Percentiles rank a stretch among this genome's conserved stretches.
Evolutionary conservation across 331 rosid genomes (phyloP).

Genomic region (Malus hybrid): DNA sequence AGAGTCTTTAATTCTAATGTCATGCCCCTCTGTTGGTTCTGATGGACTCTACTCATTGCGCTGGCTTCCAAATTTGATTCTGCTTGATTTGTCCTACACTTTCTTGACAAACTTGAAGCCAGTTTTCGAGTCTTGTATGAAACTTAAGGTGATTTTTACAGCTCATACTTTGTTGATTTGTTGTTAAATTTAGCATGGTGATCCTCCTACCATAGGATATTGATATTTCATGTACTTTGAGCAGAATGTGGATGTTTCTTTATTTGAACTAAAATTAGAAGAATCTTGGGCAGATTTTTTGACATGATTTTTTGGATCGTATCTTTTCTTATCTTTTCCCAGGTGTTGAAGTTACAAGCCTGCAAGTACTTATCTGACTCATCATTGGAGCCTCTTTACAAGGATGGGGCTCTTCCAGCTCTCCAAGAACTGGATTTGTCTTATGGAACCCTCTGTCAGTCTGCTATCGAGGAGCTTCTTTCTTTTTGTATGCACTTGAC

Average conservation of each 20-base stretch:
- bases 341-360: conserved; percentile 95
- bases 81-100: conserved; percentile 92
- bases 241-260: not conserved
- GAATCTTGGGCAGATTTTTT: not conserved
- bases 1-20: conserved; percentile 86
- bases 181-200: not conserved
- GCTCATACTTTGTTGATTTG: not conserved
- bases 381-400: conserved; percentile 96
- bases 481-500: conserved; percentile 85
- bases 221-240: not conserved
- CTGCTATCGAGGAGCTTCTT: conserved; percentile 96
- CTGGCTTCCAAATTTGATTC: conserved; percentile 53
- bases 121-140: conserved; percentile 75
- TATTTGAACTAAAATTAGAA: not conserved
- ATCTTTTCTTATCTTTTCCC: conserved; percentile 13
- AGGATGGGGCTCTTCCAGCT: conserved; percentile 82
- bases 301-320: not conserved
- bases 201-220: not conserved
- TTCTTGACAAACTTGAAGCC: conserved; percentile 78
- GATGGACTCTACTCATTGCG: conserved; percentile 70
- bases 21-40: conserved; percentile 82
- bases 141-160: conserved; percentile 57
- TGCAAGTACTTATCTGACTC: conserved; percentile 83
- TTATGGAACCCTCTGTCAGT: conserved; percentile 83
- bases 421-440: conserved; percentile 94